Percentiles rank a stretch among this genome's conserved stretches.
Evolutionary conservation across 768 basidiomycete species (phyloP).

Genomic region (Phanerochaete carnosa): DNA sequence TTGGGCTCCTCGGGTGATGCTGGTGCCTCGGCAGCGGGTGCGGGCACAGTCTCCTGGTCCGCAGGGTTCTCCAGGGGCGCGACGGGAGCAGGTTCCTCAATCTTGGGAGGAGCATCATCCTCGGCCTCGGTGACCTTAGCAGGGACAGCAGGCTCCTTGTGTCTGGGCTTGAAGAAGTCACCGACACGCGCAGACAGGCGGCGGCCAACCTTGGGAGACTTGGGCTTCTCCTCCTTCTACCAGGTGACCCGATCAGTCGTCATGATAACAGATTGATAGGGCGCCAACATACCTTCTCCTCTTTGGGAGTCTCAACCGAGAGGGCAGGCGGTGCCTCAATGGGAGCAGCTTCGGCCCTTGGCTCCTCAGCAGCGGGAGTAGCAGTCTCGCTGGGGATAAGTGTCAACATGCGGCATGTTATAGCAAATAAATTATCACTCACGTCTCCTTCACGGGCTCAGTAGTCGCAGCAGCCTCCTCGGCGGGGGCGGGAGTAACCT

Average conservation of each 20-base stretch:
- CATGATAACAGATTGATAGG: background rate
- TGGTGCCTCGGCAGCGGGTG: constrained; percentile 21
- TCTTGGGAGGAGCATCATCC: constrained; percentile 82
- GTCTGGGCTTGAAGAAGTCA: constrained; percentile 78
- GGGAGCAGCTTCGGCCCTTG: constrained; percentile 29
- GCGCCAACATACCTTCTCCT: constrained; percentile 52
- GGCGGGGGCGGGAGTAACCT: constrained; percentile 29
- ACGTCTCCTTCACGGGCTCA: constrained; percentile 75
- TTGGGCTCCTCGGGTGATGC: constrained; percentile 36
- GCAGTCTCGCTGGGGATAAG: constrained; percentile 36
- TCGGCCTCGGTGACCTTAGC: constrained; percentile 88
- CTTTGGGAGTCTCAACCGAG: constrained; percentile 48
- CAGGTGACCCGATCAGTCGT: background rate
- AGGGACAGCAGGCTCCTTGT: constrained; percentile 64
- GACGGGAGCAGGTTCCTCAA: constrained; percentile 78
- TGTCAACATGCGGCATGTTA: constrained; percentile 8
- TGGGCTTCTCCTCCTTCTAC: constrained; percentile 40
- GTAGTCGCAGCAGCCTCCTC: constrained; percentile 37
- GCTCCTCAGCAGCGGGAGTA: constrained; percentile 32
- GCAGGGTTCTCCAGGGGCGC: constrained; percentile 81
- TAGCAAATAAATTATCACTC: constrained; percentile 28
- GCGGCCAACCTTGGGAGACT: constrained; percentile 64
- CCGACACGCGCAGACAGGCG: constrained; percentile 82
- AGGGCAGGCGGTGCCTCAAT: constrained; percentile 30
- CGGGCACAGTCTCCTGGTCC: constrained; percentile 34